Evolutionary conservation across 371 early-diverging fungal genomes (phyloP).

Genomic region (Sporodiniella umbellata): DNA sequence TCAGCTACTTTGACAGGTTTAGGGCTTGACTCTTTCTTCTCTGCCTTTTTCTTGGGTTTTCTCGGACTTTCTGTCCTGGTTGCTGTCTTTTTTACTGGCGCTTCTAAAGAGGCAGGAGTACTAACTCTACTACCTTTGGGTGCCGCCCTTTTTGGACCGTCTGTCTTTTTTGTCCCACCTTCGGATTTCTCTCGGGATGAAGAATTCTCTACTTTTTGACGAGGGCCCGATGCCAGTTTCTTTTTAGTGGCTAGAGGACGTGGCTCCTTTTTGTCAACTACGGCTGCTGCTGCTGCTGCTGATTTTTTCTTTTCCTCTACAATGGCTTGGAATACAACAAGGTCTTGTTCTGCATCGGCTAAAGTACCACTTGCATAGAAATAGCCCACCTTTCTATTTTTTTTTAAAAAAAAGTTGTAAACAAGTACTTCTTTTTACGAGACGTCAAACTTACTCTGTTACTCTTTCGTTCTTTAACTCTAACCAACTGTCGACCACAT

Average conservation of each 20-base stretch:
- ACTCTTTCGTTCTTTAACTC: slow-evolving; percentile 3
- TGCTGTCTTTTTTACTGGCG: neutral
- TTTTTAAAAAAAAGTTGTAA: too few species aligned
- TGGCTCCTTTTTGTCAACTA: neutral
- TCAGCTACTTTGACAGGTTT: too few species aligned
- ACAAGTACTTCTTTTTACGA: neutral
- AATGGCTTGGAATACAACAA: slow-evolving; percentile 6
- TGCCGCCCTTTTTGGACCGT: slow-evolving; percentile 7
- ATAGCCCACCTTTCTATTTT: neutral
- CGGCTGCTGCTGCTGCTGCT: neutral
- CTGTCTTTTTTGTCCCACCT: slow-evolving; percentile 1
- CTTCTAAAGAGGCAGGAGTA: slow-evolving; percentile 12
- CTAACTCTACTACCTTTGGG: slow-evolving; percentile 26
- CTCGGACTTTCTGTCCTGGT: neutral
- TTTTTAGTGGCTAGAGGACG: neutral
- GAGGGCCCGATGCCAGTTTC: neutral
- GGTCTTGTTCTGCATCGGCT: slow-evolving; percentile 9
- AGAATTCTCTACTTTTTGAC: neutral
- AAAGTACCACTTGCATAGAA: neutral
- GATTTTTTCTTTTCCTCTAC: neutral
- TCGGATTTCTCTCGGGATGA: neutral
- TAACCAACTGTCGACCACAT: slow-evolving; percentile 24
- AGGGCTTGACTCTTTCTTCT: neutral
- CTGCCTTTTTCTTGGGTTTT: neutral
- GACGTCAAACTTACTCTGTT: slow-evolving; percentile 5